Evolutionary conservation across 306 rosid genomes (phyloP).

Genomic region (Fagus sylvatica): DNA sequence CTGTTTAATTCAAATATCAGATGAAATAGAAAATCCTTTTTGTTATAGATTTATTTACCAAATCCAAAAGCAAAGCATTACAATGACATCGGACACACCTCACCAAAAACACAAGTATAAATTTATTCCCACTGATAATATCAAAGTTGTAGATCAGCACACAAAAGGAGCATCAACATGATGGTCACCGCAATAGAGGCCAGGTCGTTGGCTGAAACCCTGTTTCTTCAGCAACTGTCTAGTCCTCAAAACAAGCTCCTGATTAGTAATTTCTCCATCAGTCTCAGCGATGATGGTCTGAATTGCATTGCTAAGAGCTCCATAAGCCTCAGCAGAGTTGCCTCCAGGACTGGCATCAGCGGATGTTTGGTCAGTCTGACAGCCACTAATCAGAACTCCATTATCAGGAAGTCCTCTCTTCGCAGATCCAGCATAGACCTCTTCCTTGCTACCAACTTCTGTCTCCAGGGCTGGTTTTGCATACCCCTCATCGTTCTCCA

Average conservation of each 20-base stretch:
- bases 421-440: slow-evolving; percentile 58
- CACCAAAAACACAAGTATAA: not conserved
- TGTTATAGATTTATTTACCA: slow-evolving; percentile 20
- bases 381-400: slow-evolving; percentile 78
- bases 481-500: slow-evolving; percentile 61
- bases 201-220: slow-evolving; percentile 73
- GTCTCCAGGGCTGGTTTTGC: slow-evolving; percentile 71
- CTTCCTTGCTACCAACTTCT: slow-evolving; percentile 45
- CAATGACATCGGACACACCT: not conserved
- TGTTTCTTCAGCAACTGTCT: slow-evolving; percentile 53
- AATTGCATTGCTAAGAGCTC: slow-evolving; percentile 77
- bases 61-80: slow-evolving; percentile 7
- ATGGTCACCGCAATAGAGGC: slow-evolving; percentile 69
- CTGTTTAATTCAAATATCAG: slow-evolving; percentile 31
- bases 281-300: slow-evolving; percentile 50
- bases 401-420: slow-evolving; percentile 32
- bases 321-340: slow-evolving; percentile 49
- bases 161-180: slow-evolving; percentile 50
- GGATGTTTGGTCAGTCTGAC: slow-evolving; percentile 75
- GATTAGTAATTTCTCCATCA: slow-evolving; percentile 49
- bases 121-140: not conserved
- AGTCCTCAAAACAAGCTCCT: slow-evolving; percentile 57
- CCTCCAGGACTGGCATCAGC: slow-evolving; percentile 77
- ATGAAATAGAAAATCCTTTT: slow-evolving; percentile 43
- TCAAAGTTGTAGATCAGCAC: slow-evolving; percentile 17